Percentiles rank a stretch among this genome's conserved stretches.
These are phyloP conservation scores for Pyracantha coccinea DNA, from an alignment of 331 rosid genomes.

Conservation along the genomic window DNA sequence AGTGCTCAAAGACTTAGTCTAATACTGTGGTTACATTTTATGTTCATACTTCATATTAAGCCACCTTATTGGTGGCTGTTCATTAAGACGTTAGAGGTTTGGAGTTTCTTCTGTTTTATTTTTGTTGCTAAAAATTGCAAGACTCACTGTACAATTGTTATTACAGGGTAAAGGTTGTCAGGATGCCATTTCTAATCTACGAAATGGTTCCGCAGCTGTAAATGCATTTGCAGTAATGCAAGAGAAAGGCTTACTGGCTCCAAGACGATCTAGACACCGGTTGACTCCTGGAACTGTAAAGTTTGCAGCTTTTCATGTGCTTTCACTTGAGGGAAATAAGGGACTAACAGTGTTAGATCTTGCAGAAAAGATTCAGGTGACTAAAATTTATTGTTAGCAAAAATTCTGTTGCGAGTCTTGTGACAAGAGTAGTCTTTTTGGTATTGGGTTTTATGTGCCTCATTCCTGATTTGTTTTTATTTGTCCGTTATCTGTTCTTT, in stretches of 20 bases:
- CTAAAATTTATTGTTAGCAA: neutral
- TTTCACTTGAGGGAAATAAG: constrained; percentile 89
- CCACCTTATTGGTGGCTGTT: neutral
- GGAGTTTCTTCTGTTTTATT: neutral
- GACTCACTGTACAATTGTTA: constrained; percentile 5
- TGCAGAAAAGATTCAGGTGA: constrained; percentile 98
- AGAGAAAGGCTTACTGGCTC: constrained; percentile 87
- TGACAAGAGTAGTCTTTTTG: neutral
- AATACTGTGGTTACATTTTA: no score
- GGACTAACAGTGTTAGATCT: constrained; percentile 91
- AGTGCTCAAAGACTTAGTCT: neutral
- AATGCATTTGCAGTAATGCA: constrained; percentile 88
- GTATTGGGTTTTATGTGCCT: neutral
- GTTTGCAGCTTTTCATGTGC: constrained; percentile 97
- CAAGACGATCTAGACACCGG: constrained; percentile 91
- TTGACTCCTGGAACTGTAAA: constrained; percentile 98
- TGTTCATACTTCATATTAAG: neutral
- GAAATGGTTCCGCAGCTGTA: constrained; percentile 96
- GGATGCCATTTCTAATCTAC: constrained; percentile 84
- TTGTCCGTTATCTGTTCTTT: neutral
- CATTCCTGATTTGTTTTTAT: constrained; percentile 23
- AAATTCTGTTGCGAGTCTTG: neutral
- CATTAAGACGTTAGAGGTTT: neutral
- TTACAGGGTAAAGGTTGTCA: constrained; percentile 66
- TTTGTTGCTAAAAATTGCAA: neutral